Evolutionary conservation across 2,329 filamentous ascomycete species (phyloP).

Genomic region (Juglanconis juglandina): DNA sequence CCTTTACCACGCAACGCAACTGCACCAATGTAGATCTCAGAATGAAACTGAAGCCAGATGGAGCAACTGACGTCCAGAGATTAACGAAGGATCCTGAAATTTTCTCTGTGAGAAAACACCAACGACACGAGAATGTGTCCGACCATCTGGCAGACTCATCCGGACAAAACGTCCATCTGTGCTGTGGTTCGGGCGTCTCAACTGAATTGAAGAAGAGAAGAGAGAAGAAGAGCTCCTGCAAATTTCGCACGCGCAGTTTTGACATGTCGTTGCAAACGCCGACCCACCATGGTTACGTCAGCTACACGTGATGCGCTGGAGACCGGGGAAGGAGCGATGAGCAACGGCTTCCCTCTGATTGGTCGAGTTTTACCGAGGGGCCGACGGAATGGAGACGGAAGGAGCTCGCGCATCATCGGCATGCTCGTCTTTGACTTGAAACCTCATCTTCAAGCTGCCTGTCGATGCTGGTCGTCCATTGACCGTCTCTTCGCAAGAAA

Average conservation of each 20-base stretch:
- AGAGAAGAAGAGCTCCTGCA: slow-evolving; percentile 12
- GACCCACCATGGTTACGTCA: slow-evolving; percentile 19
- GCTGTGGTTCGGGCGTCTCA: slow-evolving; percentile 41
- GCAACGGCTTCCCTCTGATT: slow-evolving; percentile 31
- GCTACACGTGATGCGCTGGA: slow-evolving; percentile 19
- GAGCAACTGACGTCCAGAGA: slow-evolving; percentile 48
- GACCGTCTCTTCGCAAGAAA: slow-evolving; percentile 1
- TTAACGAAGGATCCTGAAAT: slow-evolving; percentile 52
- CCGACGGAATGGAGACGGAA: slow-evolving; percentile 27
- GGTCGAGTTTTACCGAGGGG: slow-evolving; percentile 42
- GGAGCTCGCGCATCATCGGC: slow-evolving; percentile 15
- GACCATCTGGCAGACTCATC: slow-evolving; percentile 29
- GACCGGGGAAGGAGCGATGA: slow-evolving; percentile 18
- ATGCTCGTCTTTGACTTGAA: neutral
- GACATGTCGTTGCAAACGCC: slow-evolving; percentile 6
- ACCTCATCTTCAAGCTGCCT: neutral
- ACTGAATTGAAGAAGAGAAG: slow-evolving; percentile 47
- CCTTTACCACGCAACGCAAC: neutral
- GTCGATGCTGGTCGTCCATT: slow-evolving; percentile 15
- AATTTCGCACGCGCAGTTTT: slow-evolving; percentile 6
- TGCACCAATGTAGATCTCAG: slow-evolving; percentile 51
- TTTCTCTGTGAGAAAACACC: slow-evolving; percentile 42
- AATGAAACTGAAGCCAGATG: slow-evolving; percentile 56
- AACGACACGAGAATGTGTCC: slow-evolving; percentile 27
- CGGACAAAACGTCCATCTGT: slow-evolving; percentile 22